Base-by-base conservation (phyloP, 2,329 filamentous ascomycete genomes). In the Phaeophleospora eucalypticola region DNA sequence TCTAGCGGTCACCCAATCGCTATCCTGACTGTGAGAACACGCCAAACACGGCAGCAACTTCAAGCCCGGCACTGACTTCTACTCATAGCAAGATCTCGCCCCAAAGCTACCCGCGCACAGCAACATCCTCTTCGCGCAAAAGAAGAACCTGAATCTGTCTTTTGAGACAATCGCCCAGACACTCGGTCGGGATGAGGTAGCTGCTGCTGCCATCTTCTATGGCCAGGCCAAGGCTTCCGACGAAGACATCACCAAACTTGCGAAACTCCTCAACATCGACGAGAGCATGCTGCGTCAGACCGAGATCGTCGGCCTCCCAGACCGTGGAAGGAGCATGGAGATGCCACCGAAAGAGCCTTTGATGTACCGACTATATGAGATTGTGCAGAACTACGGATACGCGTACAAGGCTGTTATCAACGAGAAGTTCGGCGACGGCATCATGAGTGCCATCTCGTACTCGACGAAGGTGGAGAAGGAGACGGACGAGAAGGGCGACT, bases 321-420 rank as follows among this genome's bases (percentile, higher is more conserved):
- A 95, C 66, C 80, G 90, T 2, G 90, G 90, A 27, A 77, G 82
- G 43, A 79, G 83, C 0, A 81, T 88, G 1, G 85, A 89, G 47
- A 90, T 93, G 87, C 88, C 87, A 1, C 87, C 87, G 0, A 83
- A 80, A 49, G 89, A 95, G 65, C 89, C 89, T 3, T 70, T 94
- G 58, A 90, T 96, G 64, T 97, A 97, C 68, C 77, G 91, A 2
- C 68, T 96, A 49, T 96, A 89, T 67, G 91, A 97, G 76, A 86
- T 96, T 65, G 84, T 97, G 52, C 90, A 96, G 73, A 97, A 95
- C 68, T 96, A 96, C 63, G 91, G 91, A 1, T 94, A 95, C 67
- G 87, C 90, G 1, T 96, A 94, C 72, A 96, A 96, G 77, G 90
- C 89, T 0, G 80, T 97, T 3, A 67, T 96, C 68, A 96, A 97